phyloP scores from a whole-genome alignment of 2,329 filamentous ascomycete genomes.

The Aspergillus ibericus region DNA sequence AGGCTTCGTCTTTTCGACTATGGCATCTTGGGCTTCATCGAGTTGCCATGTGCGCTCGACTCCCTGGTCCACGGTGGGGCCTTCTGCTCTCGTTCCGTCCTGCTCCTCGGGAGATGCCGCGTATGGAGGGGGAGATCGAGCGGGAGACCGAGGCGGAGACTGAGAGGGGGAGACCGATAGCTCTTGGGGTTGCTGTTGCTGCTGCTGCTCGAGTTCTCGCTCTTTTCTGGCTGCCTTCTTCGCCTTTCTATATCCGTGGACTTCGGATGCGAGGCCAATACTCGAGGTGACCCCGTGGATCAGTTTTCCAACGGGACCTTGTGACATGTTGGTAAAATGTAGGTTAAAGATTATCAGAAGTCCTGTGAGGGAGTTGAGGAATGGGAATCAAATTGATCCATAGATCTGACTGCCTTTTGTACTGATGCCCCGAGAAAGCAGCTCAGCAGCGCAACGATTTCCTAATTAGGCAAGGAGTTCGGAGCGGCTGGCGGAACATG shows the following conservation, averaged over 20 bases:
- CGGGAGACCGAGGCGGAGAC: neutral
- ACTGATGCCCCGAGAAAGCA: no score
- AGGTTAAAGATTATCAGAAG: neutral
- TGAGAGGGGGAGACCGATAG: neutral
- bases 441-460: neutral
- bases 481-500: neutral
- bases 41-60: conserved; percentile 3
- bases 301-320: neutral
- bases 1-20: neutral
- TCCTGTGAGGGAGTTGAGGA: neutral
- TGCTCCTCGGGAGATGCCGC: neutral
- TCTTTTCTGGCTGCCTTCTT: neutral
- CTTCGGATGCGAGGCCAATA: conserved; percentile 3
- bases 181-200: neutral
- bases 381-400: neutral
- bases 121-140: no score
- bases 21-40: conserved; percentile 4
- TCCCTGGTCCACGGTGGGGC: neutral
- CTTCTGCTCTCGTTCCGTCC: neutral
- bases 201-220: neutral
- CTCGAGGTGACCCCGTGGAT: neutral
- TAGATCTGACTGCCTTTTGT: neutral
- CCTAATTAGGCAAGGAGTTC: neutral
- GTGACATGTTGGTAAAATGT: neutral
- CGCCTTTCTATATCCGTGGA: neutral